Conservation (phyloP, 225 moss, liverwort and hornwort genomes). For the Asterella californica region DNA sequence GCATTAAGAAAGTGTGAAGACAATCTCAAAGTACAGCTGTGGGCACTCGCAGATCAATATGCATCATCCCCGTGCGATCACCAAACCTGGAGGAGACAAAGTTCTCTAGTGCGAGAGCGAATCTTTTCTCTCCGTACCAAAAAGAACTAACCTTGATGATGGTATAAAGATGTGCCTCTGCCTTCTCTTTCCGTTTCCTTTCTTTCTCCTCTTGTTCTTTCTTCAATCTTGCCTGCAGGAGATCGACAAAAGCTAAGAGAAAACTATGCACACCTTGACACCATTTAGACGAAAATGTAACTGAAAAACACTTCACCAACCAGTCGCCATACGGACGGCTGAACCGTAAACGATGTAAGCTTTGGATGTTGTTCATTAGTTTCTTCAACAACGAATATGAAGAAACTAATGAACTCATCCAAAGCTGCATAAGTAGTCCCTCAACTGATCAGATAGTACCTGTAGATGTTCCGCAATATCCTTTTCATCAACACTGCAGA, state of each 20-base stretch:
- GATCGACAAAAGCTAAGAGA: not conserved
- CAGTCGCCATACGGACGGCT: no score
- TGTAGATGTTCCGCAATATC: conserved; percentile 98
- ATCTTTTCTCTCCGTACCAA: not conserved
- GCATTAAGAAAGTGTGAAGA: no score
- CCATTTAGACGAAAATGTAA: not conserved
- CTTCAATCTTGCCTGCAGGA: conserved; percentile 78
- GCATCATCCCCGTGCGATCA: not conserved
- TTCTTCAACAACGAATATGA: no score
- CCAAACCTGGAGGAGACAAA: not conserved
- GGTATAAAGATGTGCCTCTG: conserved; percentile 94
- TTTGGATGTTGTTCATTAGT: no score
- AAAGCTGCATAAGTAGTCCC: not conserved
- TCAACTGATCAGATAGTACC: conserved; percentile 35
- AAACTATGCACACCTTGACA: not conserved
- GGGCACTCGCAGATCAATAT: not conserved
- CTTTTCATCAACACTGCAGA: conserved; percentile 98
- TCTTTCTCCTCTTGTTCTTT: conserved; percentile 99
- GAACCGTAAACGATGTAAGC: not conserved
- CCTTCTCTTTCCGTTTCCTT: conserved; percentile 94
- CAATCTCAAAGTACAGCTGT: no score
- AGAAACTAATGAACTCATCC: not conserved
- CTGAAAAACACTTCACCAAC: no score
- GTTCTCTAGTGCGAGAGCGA: not conserved
- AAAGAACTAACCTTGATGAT: conserved; percentile 87